These are phyloP conservation scores for Edaphochlamys debaryana DNA, from an alignment of 139 green algal genomes.

Conservation along the genomic window DNA sequence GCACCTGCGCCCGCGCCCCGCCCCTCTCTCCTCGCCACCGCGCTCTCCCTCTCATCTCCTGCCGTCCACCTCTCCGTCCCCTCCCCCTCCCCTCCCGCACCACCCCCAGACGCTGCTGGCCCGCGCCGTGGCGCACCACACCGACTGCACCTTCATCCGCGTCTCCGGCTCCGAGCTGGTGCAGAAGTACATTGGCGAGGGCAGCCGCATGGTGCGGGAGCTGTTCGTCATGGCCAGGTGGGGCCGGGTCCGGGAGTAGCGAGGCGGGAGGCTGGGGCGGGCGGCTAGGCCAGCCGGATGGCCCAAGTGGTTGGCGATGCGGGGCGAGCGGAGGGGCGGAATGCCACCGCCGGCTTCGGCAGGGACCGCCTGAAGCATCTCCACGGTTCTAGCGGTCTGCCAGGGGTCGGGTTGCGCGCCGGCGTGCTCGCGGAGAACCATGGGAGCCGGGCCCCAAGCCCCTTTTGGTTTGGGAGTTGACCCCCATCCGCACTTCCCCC, in stretches of 20 bases:
- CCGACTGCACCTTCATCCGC: constrained; percentile 99
- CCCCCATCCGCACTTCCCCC: neutral
- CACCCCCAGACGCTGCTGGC: constrained; percentile 85
- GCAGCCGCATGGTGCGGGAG: constrained; percentile 98
- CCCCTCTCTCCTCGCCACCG: too few species aligned
- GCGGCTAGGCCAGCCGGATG: neutral
- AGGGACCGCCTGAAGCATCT: too few species aligned
- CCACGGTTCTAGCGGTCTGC: too few species aligned
- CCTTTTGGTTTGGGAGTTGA: too few species aligned
- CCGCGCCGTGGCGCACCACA: constrained; percentile 98
- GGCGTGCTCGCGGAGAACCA: too few species aligned
- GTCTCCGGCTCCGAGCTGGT: constrained; percentile 97
- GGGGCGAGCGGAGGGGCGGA: too few species aligned
- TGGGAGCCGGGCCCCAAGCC: too few species aligned
- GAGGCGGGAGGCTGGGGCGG: too few species aligned
- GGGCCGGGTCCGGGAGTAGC: neutral
- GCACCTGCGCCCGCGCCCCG: neutral
- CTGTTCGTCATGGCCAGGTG: constrained; percentile 99
- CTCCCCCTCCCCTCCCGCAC: neutral
- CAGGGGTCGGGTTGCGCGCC: too few species aligned
- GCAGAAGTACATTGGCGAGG: constrained; percentile 99
- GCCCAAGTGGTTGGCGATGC: too few species aligned
- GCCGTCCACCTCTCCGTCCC: neutral
- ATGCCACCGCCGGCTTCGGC: too few species aligned
- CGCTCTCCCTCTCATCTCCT: neutral